Conservation (phyloP, 1,284 basidiomycete genomes). For the Trichosporon sp. region DNA sequence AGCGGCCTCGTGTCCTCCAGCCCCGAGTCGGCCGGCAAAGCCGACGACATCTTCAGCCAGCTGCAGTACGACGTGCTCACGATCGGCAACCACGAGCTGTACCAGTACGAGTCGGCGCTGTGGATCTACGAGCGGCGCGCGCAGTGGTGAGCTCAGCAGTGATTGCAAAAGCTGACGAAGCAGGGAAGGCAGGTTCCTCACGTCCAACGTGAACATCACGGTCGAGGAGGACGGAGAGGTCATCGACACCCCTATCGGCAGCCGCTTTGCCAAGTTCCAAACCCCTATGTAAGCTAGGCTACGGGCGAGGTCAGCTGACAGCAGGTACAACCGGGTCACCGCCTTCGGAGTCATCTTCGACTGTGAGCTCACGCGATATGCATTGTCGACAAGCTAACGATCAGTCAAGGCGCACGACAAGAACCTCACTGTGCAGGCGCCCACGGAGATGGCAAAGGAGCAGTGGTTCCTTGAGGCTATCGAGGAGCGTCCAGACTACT, state of each 20-base stretch:
- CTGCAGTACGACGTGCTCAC: conserved; percentile 77
- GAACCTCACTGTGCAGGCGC: conserved; percentile 67
- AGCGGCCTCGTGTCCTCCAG: conserved; percentile 36
- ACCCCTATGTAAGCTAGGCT: conserved; percentile 60
- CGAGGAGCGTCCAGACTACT: conserved; percentile 72
- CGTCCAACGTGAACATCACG: conserved; percentile 81
- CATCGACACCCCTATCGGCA: conserved; percentile 48
- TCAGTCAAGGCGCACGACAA: conserved; percentile 45
- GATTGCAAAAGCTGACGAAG: background rate
- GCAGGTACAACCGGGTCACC: conserved; percentile 63
- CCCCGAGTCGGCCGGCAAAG: conserved; percentile 60
- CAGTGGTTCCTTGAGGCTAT: conserved; percentile 66
- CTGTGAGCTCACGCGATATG: conserved; percentile 29
- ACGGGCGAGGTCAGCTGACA: background rate
- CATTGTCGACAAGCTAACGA: background rate
- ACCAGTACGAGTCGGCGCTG: conserved; percentile 67
- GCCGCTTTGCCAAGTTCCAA: conserved; percentile 67
- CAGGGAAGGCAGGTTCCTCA: conserved; percentile 69
- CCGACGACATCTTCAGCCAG: conserved; percentile 69
- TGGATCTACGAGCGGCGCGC: conserved; percentile 73
- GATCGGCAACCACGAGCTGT: conserved; percentile 87
- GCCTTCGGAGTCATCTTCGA: conserved; percentile 75
- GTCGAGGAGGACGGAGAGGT: conserved; percentile 55
- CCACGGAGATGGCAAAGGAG: conserved; percentile 70
- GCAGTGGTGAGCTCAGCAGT: conserved; percentile 30